Evolutionary conservation across 768 basidiomycete genomes (phyloP).

Genomic region (Pisolithus sp.): DNA sequence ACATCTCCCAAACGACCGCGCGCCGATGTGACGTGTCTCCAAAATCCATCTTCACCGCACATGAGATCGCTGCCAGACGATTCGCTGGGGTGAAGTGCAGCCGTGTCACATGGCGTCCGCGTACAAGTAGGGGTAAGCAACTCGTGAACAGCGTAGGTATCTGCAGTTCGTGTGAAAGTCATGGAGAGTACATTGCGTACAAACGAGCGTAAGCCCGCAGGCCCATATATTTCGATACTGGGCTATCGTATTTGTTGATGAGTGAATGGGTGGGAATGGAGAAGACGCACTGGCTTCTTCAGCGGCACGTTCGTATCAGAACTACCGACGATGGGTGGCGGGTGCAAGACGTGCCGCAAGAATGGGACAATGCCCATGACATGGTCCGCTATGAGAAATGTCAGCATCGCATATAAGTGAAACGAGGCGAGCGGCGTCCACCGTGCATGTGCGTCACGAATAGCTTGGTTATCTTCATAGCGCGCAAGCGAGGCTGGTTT

Average conservation of each 20-base stretch:
- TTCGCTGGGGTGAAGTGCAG: constrained; percentile 58
- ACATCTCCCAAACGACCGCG: constrained; percentile 37
- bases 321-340: constrained; percentile 25
- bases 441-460: constrained; percentile 88
- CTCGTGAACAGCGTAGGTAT: constrained; percentile 74
- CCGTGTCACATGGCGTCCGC: constrained; percentile 43
- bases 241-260: neutral
- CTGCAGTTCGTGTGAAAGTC: constrained; percentile 54
- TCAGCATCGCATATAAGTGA: neutral
- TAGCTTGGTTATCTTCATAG: constrained; percentile 52
- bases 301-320: constrained; percentile 5
- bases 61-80: constrained; percentile 53
- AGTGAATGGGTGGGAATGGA: neutral
- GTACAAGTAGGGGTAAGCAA: constrained; percentile 53
- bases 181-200: constrained; percentile 64
- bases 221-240: constrained; percentile 69
- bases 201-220: constrained; percentile 69
- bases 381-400: constrained; percentile 52
- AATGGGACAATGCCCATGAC: constrained; percentile 68
- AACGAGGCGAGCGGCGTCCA: constrained; percentile 13
- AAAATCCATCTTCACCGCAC: constrained; percentile 52
- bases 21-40: constrained; percentile 47
- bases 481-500: constrained; percentile 29
- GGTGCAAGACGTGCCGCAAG: constrained; percentile 52
- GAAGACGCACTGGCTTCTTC: constrained; percentile 8